These are phyloP conservation scores for Microdochium trichocladiopsis DNA, from an alignment of 2,329 filamentous ascomycete genomes.

Conservation along the genomic window DNA sequence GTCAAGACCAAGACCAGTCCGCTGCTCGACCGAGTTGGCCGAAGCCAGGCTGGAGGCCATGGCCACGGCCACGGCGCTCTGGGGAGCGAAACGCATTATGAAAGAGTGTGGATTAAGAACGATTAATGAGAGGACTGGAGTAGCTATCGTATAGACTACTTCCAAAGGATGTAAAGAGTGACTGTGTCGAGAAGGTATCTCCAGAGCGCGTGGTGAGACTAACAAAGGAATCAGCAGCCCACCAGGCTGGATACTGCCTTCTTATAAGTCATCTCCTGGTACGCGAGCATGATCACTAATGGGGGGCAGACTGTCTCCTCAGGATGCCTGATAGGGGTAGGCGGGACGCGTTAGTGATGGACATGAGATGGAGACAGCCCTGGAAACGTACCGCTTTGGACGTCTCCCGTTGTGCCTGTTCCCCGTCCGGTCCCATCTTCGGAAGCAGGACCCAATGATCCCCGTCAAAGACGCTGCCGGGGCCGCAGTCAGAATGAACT, in stretches of 20 bases:
- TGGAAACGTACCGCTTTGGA: too few relatives aligned
- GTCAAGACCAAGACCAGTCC: constrained; percentile 4
- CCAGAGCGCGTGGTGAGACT: not conserved
- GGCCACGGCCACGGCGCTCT: constrained; percentile 20
- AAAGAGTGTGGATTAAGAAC: constrained; percentile 7
- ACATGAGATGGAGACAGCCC: too few relatives aligned
- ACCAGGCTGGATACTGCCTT: not conserved
- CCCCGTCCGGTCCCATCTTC: too few relatives aligned
- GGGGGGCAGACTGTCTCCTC: too few relatives aligned
- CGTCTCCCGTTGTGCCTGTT: too few relatives aligned
- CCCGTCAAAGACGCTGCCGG: too few relatives aligned
- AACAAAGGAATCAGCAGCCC: not conserved
- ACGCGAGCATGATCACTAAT: too few relatives aligned
- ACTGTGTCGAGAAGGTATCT: constrained; percentile 13
- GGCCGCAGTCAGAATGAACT: too few relatives aligned
- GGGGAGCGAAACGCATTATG: constrained; percentile 20
- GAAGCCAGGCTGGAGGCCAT: constrained; percentile 18
- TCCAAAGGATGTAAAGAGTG: constrained; percentile 12
- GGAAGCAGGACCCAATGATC: too few relatives aligned
- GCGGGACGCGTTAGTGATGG: too few relatives aligned
- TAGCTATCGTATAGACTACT: constrained; percentile 9
- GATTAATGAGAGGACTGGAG: constrained; percentile 23
- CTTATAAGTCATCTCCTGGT: too few relatives aligned
- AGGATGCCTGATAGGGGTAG: too few relatives aligned
- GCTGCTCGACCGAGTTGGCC: constrained; percentile 10